Evolutionary conservation across 768 basidiomycete genomes (phyloP), one percentile per base, ranked within the genome.

Genomic region (Collybia nuda): DNA sequence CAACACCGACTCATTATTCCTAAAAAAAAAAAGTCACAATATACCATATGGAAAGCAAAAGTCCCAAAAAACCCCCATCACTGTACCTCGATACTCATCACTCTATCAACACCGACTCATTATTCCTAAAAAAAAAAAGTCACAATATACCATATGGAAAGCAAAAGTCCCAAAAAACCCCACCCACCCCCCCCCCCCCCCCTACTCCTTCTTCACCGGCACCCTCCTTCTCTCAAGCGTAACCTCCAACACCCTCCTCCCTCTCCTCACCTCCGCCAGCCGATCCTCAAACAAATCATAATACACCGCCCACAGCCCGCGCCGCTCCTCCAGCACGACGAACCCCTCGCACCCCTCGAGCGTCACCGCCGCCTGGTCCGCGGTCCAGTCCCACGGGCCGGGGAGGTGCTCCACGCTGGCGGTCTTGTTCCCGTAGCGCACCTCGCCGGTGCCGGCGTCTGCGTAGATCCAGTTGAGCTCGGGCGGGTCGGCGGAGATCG

Each of bases 381-480:
- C 54, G 21, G 65, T 68, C 65, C 63, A 68, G 47, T 68, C 65
- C 63, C 64, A 65, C 11, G 63, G 63, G 0, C 61, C 65, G 12
- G 56, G 59, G 40, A 65, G 59, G 47, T 68, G 61, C 22, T 52
- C n/a, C 37, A 61, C 46, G 48, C 61, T 62, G 5, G 52, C 53
- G 1, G 65, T 62, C 52, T 64, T 68, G 57, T 66, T 68, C 14
- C 65, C 67, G 39, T 66, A 68, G 36, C 60, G 62, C 5, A 68
- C 17, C 40, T 61, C 54, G 7, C 63, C 56, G 14, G 60, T 63
- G 15, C 55, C 44, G 9, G 48, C 48, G 52, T 65, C 63, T 32
- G 52, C 61, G 47, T 64, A 68, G n/a, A 68, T 64, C 67, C 67
- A 68, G 40, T 66, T 68, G 18, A 66, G 59, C 51, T 68, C 66